A percentile compares a stretch with the other conserved stretches of the same genome.
Evolutionary conservation across 2,329 filamentous ascomycete species (phyloP).

Genomic region (Penicillium sp.): DNA sequence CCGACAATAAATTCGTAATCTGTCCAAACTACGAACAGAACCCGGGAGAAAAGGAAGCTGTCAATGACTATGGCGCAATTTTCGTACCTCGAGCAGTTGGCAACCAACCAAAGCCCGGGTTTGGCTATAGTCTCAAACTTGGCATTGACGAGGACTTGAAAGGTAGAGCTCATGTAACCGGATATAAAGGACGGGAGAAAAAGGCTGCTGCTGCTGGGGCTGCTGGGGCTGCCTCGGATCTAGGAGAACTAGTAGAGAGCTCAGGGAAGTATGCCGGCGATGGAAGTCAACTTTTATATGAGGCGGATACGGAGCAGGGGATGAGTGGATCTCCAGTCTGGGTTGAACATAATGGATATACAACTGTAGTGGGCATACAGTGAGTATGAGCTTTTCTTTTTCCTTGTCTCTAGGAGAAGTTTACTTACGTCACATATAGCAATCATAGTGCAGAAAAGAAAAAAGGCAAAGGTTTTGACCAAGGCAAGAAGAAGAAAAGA

Average conservation of each 20-base stretch:
- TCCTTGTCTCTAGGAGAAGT: neutral
- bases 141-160: neutral
- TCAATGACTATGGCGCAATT: neutral
- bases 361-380: neutral
- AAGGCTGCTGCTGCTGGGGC: neutral
- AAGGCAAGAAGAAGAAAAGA: neutral
- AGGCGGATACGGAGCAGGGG: neutral
- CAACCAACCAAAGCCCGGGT: neutral
- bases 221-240: neutral
- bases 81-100: neutral
- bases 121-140: neutral
- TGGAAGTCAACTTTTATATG: neutral
- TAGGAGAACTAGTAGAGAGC: neutral
- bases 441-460: neutral
- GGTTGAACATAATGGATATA: neutral
- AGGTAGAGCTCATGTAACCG: neutral
- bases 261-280: neutral
- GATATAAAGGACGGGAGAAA: neutral
- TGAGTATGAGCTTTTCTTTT: neutral
- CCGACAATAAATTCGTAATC: neutral
- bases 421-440: neutral
- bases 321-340: neutral
- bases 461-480: neutral
- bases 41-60: neutral
- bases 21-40: neutral